phyloP scores from a whole-genome alignment of 2,329 filamentous ascomycete genomes.

The Sporothrix euskadiensis region DNA sequence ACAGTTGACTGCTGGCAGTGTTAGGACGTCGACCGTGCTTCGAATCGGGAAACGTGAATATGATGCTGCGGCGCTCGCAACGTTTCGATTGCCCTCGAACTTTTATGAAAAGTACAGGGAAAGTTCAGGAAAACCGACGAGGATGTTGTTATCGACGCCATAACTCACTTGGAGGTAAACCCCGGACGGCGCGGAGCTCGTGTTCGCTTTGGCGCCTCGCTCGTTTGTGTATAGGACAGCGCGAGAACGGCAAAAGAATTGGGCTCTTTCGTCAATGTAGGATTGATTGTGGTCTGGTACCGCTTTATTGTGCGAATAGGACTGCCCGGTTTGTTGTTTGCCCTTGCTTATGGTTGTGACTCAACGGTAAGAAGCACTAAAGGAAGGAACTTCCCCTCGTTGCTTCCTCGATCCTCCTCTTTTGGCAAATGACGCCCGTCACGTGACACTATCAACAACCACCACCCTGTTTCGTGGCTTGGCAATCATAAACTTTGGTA shows the following conservation, averaged over 20 bases:
- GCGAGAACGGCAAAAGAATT: background rate
- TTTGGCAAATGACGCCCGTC: conserved; percentile 1
- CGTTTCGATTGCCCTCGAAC: background rate
- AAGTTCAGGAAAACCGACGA: background rate
- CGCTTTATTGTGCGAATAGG: background rate
- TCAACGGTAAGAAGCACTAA: background rate
- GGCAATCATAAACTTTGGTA: background rate
- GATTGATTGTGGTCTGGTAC: background rate
- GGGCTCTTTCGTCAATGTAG: background rate
- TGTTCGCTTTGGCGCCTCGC: background rate
- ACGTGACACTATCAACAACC: background rate
- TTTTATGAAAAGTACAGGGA: background rate
- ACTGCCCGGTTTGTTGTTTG: background rate
- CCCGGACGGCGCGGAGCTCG: no score
- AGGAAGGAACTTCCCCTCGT: conserved; percentile 5
- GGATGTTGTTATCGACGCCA: background rate
- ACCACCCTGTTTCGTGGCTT: background rate
- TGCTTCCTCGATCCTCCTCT: background rate
- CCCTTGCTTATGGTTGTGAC: conserved; percentile 8
- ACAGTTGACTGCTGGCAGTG: background rate
- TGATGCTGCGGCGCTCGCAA: background rate
- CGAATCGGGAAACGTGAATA: background rate
- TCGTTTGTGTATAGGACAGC: background rate
- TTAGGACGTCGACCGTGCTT: background rate
- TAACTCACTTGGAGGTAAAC: background rate